Conservation (phyloP, 257 asterid genomes). For the Solanum ossicruentum region DNA sequence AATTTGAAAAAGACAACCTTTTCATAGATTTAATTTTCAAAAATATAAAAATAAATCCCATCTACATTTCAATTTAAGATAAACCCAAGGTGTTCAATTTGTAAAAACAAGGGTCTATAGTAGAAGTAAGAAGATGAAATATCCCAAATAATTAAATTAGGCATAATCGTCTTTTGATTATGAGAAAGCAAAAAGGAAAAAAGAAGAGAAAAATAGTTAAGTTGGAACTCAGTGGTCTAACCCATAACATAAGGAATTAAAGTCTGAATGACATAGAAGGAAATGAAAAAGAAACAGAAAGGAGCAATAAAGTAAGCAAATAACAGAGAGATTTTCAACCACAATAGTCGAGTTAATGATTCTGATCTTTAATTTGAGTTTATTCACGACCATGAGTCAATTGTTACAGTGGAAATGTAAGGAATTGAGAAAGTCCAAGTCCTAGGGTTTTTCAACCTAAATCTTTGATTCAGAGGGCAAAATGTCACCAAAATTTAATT, state of each 20-base stretch:
- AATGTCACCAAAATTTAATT: background rate
- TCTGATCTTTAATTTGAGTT: background rate
- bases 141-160: background rate
- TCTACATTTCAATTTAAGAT: background rate
- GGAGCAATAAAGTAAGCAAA: background rate
- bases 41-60: background rate
- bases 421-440: background rate
- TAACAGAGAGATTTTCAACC: background rate
- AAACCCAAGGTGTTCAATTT: background rate
- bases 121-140: background rate
- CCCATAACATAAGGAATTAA: background rate
- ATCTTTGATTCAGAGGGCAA: background rate
- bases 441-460: background rate
- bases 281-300: background rate
- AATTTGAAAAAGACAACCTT: background rate
- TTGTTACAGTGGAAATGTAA: background rate
- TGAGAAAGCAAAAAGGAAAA: background rate
- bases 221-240: background rate
- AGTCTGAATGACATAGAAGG: background rate
- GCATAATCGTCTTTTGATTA: background rate
- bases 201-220: background rate
- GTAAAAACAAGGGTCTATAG: background rate
- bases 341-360: background rate
- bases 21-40: background rate
- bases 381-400: background rate